These are phyloP conservation scores for Talaromyces nanjingensis DNA, from an alignment of 495 filamentous ascomycete genomes.

Conservation along the genomic window DNA sequence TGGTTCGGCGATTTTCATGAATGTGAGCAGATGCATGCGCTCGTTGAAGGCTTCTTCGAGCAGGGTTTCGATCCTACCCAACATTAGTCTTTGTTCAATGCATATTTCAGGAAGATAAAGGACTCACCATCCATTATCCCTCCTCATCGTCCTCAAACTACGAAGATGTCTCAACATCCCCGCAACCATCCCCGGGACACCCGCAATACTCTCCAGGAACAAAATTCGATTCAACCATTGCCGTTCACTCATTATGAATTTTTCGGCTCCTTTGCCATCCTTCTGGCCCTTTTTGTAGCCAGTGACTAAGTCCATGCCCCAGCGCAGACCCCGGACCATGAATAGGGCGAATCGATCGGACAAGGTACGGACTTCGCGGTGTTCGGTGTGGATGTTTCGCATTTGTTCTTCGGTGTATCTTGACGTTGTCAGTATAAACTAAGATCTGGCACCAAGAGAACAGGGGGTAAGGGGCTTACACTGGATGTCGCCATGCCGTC, in stretches of 20 bases:
- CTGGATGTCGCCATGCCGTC: constrained; percentile 34
- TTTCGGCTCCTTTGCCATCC: constrained; percentile 21
- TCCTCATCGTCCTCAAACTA: constrained; percentile 72
- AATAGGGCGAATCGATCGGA: constrained; percentile 61
- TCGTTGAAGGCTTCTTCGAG: constrained; percentile 95
- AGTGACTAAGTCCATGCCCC: constrained; percentile 60
- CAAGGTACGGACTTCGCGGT: constrained; percentile 59
- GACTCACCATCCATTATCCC: constrained; percentile 85
- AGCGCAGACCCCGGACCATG: constrained; percentile 56
- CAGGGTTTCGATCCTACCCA: constrained; percentile 74
- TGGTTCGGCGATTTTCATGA: constrained; percentile 86
- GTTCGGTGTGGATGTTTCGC: constrained; percentile 53
- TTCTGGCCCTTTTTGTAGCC: constrained; percentile 52
- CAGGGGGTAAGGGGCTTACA: constrained; percentile 24
- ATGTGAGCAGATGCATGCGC: constrained; percentile 91
- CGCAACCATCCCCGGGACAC: constrained; percentile 94
- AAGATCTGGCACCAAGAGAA: too few species aligned
- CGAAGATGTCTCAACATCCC: constrained; percentile 88
- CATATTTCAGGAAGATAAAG: neutral
- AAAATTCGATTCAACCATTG: constrained; percentile 82
- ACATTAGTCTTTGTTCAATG: neutral
- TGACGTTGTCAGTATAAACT: constrained; percentile 8
- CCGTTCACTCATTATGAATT: constrained; percentile 60
- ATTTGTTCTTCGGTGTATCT: constrained; percentile 62
- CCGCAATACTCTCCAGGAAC: constrained; percentile 91